Percentiles rank a stretch among this genome's conserved stretches.
phyloP scores from a whole-genome alignment of 768 basidiomycete species.

The Amyloporia xantha region DNA sequence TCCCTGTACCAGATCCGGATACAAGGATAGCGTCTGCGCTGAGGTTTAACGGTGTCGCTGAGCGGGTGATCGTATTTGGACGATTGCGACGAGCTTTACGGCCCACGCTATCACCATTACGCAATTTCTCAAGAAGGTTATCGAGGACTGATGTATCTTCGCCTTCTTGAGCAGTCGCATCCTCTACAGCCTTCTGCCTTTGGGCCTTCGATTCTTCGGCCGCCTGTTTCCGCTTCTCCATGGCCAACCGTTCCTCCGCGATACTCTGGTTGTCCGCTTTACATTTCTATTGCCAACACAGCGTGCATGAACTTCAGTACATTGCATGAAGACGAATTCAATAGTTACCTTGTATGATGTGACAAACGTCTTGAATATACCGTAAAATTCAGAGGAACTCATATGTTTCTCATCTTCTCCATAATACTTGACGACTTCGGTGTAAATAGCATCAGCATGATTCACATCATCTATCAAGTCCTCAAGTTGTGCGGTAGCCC shows the following conservation, averaged over 20 bases:
- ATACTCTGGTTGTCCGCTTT: slow-evolving; percentile 69
- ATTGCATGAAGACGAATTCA: background rate
- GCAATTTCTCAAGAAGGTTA: slow-evolving; percentile 61
- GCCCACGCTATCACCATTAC: slow-evolving; percentile 58
- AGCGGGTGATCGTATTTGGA: slow-evolving; percentile 30
- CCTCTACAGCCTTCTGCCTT: slow-evolving; percentile 43
- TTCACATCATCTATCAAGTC: slow-evolving; percentile 85
- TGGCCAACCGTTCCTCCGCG: slow-evolving; percentile 61
- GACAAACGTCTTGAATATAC: slow-evolving; percentile 94
- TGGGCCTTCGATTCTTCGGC: slow-evolving; percentile 56
- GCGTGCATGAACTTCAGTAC: background rate
- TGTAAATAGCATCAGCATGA: slow-evolving; percentile 75
- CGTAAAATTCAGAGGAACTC: slow-evolving; percentile 90
- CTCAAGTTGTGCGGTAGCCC: slow-evolving; percentile 67
- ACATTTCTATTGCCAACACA: slow-evolving; percentile 60
- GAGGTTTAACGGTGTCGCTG: slow-evolving; percentile 28
- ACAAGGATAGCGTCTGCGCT: slow-evolving; percentile 26
- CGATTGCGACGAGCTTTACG: slow-evolving; percentile 49
- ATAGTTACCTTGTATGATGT: slow-evolving; percentile 77
- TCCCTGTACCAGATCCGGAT: slow-evolving; percentile 24
- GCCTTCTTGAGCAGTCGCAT: slow-evolving; percentile 33
- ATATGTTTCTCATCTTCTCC: slow-evolving; percentile 89
- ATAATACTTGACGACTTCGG: slow-evolving; percentile 83
- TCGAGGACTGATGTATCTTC: slow-evolving; percentile 60
- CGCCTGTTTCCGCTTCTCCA: slow-evolving; percentile 63